Percentiles rank a stretch among this genome's conserved stretches.
phyloP scores from a whole-genome alignment of 805 yeast species.

The Candida golubevii region DNA sequence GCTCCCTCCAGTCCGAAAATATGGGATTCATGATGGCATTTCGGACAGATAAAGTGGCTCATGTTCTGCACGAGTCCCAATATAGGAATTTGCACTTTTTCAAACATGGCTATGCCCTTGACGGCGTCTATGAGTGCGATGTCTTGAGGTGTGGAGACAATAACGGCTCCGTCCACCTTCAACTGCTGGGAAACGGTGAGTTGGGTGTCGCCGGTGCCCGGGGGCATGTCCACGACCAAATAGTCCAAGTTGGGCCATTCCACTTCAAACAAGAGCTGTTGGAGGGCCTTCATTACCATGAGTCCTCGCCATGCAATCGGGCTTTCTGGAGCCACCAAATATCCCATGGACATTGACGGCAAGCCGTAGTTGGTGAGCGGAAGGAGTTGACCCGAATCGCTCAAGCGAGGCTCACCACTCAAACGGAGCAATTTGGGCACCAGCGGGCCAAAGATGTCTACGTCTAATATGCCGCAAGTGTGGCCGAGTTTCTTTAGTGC shows the following conservation, averaged over 20 bases:
- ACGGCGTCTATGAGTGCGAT: slow-evolving; percentile 76
- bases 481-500: slow-evolving; percentile 51
- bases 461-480: slow-evolving; percentile 68
- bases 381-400: slow-evolving; percentile 48
- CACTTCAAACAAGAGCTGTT: slow-evolving; percentile 79
- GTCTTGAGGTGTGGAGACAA: slow-evolving; percentile 85
- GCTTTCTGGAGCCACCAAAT: slow-evolving; percentile 58
- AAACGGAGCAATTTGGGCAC: slow-evolving; percentile 69
- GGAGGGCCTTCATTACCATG: slow-evolving; percentile 82
- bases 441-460: slow-evolving; percentile 83
- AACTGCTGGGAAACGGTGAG: slow-evolving; percentile 75
- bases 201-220: slow-evolving; percentile 89
- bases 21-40: slow-evolving; percentile 68
- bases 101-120: slow-evolving; percentile 75
- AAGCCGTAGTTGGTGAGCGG: slow-evolving; percentile 74
- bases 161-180: slow-evolving; percentile 72
- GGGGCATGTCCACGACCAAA: slow-evolving; percentile 80
- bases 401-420: slow-evolving; percentile 62
- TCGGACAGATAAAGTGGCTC: slow-evolving; percentile 74
- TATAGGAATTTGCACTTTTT: slow-evolving; percentile 66
- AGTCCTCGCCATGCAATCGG: slow-evolving; percentile 85
- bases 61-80: slow-evolving; percentile 78
- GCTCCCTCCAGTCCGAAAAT: slow-evolving; percentile 69
- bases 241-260: slow-evolving; percentile 67
- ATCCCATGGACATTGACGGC: slow-evolving; percentile 89